Evolutionary conservation across 257 asterid species (phyloP).

Genomic region (Ocimum tenuiflorum): DNA sequence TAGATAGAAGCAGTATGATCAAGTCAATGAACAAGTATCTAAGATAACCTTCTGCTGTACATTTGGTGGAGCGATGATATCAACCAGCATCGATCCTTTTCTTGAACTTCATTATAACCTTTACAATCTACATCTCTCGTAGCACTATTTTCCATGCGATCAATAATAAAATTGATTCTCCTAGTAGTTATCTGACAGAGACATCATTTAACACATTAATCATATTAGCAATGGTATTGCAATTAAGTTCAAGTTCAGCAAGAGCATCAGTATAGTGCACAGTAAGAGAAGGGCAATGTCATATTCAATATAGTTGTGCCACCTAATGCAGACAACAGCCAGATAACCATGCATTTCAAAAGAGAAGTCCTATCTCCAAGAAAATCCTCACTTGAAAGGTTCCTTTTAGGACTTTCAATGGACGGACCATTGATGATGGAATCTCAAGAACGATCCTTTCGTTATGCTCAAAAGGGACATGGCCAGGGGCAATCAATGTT

Average conservation of each 20-base stretch:
- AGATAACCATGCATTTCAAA: no score
- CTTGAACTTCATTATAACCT: conserved; percentile 47
- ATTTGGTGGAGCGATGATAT: conserved; percentile 92
- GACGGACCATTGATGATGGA: conserved; percentile 88
- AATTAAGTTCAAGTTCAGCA: conserved; percentile 19
- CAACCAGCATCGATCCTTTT: conserved; percentile 90
- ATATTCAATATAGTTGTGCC: no score
- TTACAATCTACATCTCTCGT: conserved; percentile 46
- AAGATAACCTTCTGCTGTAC: conserved; percentile 90
- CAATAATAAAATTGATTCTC: conserved; percentile 84
- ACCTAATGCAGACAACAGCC: no score
- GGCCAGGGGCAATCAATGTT: conserved; percentile 68
- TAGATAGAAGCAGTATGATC: conserved; percentile 17
- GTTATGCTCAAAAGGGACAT: conserved; percentile 81
- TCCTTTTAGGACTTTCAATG: conserved; percentile 76
- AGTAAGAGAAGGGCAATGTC: no score
- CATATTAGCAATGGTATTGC: conserved; percentile 7
- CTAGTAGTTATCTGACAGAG: conserved; percentile 76
- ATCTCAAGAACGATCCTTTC: conserved; percentile 93
- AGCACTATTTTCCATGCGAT: conserved; percentile 46
- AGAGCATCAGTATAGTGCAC: conserved; percentile 7
- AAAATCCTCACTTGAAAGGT: conserved; percentile 96
- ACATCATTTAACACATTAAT: conserved; percentile 13
- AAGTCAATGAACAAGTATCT: conserved; percentile 15
- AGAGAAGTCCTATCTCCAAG: no score